Base-by-base conservation (phyloP, 2,329 filamentous ascomycete genomes). In the Metarhizium robertsii region DNA sequence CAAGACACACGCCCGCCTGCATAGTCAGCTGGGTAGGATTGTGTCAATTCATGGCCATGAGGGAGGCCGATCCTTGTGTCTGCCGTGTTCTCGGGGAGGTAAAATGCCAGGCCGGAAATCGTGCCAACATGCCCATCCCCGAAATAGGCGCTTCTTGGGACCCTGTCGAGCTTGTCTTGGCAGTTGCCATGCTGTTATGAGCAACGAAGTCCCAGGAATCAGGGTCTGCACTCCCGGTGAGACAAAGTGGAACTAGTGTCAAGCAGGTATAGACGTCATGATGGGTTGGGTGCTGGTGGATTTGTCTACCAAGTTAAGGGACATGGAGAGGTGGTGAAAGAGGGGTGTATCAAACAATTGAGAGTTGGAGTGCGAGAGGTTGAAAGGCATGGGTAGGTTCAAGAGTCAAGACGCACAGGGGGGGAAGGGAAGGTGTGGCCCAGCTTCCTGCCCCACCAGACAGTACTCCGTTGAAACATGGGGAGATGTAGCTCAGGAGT, bases 381-480 rank as follows among this genome's bases (percentile, higher is more conserved):
- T 14, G 38, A 6, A 11, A 34, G 10, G 10, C 32, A 34, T 34
- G 32, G 32, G 10, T 8, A 11, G 32, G 38, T 13, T 5, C 38
- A 40, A 11, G 8, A 8, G 14, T 40, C 14, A 36, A 36, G 34
- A 10, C 38, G 38, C 5, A 40, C 38, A 16, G 14, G 11, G 38
- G 38, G 5, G 20, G 20, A 20, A 11, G 34, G 40, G 40, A 45
- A 20, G 16, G n/a, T 2, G 47, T 10, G 36, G 46, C 5, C 13
- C 30, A n/a, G 16, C 38, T 18, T 20, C 25, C 13, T 32, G 32
- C 18, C 18, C 43, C 25, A 42, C 25, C 25, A 25, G 25, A 25
- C 43, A 48, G 36, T 48, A 55, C 53, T 58, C 54, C 54, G 57
- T 58, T 51, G 52, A 54, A 56, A 58, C 57, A 56, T 56, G 57